Evolutionary conservation across 768 basidiomycete species (phyloP).

Genomic region (Cystobasidium ongulense): DNA sequence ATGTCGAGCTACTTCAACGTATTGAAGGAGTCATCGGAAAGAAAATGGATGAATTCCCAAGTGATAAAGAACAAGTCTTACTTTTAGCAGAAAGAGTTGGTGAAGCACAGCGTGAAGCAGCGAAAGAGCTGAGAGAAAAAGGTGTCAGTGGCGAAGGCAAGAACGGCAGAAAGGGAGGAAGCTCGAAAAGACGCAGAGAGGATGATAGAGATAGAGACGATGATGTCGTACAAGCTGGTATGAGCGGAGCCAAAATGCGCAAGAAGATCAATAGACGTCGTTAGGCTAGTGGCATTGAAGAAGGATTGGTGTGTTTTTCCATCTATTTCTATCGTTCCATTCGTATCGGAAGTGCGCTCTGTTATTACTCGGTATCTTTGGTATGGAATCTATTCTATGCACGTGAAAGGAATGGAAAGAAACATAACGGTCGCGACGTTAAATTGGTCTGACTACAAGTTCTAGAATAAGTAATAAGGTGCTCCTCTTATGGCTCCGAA

Average conservation of each 20-base stretch:
- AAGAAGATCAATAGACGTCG: slow-evolving; percentile 38
- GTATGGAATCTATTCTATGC: too few species aligned
- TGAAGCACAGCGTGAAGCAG: slow-evolving; percentile 66
- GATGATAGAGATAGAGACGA: slow-evolving; percentile 88
- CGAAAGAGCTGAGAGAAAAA: slow-evolving; percentile 72
- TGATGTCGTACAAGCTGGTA: slow-evolving; percentile 80
- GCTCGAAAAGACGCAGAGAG: slow-evolving; percentile 47
- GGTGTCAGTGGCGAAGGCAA: slow-evolving; percentile 52
- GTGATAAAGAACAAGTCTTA: slow-evolving; percentile 75
- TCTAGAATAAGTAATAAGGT: too few species aligned
- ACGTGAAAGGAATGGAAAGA: too few species aligned
- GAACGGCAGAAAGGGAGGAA: slow-evolving; percentile 52
- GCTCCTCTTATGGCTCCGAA: too few species aligned
- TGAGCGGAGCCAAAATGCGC: slow-evolving; percentile 57
- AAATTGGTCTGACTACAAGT: too few species aligned
- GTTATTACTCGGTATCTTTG: too few species aligned
- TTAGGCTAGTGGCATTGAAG: too few species aligned
- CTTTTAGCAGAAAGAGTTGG: slow-evolving; percentile 78
- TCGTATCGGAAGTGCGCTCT: too few species aligned
- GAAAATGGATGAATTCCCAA: slow-evolving; percentile 69
- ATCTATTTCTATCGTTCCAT: too few species aligned
- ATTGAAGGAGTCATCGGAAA: slow-evolving; percentile 88
- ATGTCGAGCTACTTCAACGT: slow-evolving; percentile 88
- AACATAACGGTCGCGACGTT: too few species aligned
- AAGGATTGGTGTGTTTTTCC: too few species aligned